Percentiles rank a stretch among this genome's conserved stretches.
Evolutionary conservation across 129 eudicot genomes (phyloP).

Genomic region (Pulicaria dysenterica): DNA sequence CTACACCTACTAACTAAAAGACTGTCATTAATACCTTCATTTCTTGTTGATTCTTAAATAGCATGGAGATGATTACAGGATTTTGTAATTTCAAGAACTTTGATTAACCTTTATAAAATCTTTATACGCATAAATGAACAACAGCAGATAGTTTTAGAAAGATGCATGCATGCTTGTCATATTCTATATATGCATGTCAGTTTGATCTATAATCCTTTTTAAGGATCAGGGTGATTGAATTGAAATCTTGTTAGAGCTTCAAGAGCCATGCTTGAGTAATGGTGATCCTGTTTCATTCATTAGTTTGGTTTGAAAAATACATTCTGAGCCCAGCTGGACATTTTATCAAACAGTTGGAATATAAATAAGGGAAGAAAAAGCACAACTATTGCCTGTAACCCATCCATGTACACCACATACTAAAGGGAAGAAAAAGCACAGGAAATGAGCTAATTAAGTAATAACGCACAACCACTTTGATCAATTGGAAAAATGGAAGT

Average conservation of each 20-base stretch:
- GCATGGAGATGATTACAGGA: slow-evolving; percentile 7
- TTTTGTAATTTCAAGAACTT: slow-evolving; percentile 13
- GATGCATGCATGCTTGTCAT: neutral
- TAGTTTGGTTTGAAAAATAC: neutral
- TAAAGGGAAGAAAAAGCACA: neutral
- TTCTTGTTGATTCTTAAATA: slow-evolving; percentile 17
- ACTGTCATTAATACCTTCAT: slow-evolving; percentile 34
- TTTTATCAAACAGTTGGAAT: slow-evolving; percentile 27
- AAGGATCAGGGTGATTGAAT: neutral
- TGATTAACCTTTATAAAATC: neutral
- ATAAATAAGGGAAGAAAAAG: slow-evolving; percentile 1
- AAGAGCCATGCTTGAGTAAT: slow-evolving; percentile 9
- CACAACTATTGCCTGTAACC: slow-evolving; percentile 21
- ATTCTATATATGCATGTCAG: no score
- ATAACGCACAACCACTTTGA: no score
- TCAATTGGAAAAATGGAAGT: no score
- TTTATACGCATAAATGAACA: neutral
- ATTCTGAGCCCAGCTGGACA: slow-evolving; percentile 16
- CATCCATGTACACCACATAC: slow-evolving; percentile 10
- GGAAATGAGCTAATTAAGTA: neutral
- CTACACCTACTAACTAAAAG: slow-evolving; percentile 45
- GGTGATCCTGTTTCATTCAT: neutral
- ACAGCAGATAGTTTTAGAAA: neutral
- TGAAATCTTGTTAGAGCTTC: slow-evolving; percentile 2
- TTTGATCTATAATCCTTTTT: neutral